Evolutionary conservation across 1,284 basidiomycete genomes (phyloP).

Genomic region (Omphalotus olearius): DNA sequence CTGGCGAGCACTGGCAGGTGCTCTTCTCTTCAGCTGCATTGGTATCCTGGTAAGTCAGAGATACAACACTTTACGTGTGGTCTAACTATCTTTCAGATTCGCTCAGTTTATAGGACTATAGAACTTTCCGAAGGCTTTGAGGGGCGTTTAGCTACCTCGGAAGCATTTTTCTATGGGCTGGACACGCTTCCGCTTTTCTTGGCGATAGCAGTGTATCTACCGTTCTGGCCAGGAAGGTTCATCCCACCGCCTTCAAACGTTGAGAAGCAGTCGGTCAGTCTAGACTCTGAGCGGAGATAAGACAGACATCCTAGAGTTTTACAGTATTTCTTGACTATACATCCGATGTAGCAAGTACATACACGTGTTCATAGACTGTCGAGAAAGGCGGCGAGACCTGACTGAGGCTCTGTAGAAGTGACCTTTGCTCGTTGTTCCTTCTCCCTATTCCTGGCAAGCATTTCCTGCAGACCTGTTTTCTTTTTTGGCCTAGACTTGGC

Average conservation of each 20-base stretch:
- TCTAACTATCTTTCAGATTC: slow-evolving; percentile 38
- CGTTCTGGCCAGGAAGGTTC: slow-evolving; percentile 60
- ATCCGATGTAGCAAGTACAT: background rate
- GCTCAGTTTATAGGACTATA: slow-evolving; percentile 63
- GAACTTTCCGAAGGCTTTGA: slow-evolving; percentile 64
- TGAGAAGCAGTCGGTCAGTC: slow-evolving; percentile 1
- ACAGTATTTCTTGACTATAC: background rate
- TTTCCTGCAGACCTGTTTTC: slow-evolving; percentile 49
- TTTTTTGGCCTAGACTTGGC: slow-evolving; percentile 36
- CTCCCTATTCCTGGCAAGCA: slow-evolving; percentile 56
- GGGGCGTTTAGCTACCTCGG: slow-evolving; percentile 57
- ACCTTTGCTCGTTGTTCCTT: slow-evolving; percentile 39
- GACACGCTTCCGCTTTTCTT: slow-evolving; percentile 65
- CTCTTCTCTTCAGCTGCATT: slow-evolving; percentile 56
- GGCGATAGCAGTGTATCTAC: slow-evolving; percentile 50
- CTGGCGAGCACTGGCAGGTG: slow-evolving; percentile 56
- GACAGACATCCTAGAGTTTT: background rate
- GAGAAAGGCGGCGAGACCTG: slow-evolving; percentile 51
- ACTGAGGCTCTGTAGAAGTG: slow-evolving; percentile 21
- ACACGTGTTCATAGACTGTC: slow-evolving; percentile 32
- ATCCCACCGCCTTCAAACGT: slow-evolving; percentile 25
- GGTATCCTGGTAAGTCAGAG: slow-evolving; percentile 52
- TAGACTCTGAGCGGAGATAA: slow-evolving; percentile 7
- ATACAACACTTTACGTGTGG: background rate
- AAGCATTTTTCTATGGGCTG: slow-evolving; percentile 61